These are phyloP conservation scores for Alternaria viburni DNA, from an alignment of 2,329 filamentous ascomycete genomes.

Conservation along the genomic window DNA sequence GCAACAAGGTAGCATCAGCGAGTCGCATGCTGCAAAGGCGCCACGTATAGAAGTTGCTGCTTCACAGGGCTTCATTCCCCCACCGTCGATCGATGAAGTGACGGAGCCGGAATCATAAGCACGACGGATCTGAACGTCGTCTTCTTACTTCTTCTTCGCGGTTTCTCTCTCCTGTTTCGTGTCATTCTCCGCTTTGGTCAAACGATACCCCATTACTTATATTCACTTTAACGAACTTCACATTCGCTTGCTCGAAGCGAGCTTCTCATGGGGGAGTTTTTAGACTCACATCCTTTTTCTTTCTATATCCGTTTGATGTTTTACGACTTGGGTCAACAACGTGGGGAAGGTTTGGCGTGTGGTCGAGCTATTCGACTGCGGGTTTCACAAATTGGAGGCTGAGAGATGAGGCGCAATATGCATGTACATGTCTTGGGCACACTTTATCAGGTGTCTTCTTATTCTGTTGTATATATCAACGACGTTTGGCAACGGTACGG, in stretches of 20 bases:
- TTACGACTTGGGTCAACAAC: not conserved
- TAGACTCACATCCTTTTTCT: constrained; percentile 2
- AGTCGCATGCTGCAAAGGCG: constrained; percentile 46
- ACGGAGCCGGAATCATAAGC: constrained; percentile 40
- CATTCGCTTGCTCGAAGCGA: constrained; percentile 3
- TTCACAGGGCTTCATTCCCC: constrained; percentile 47
- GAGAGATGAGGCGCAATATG: not conserved
- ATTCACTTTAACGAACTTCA: constrained; percentile 10
- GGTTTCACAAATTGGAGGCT: not conserved
- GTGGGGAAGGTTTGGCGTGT: not conserved
- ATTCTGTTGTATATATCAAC: not conserved
- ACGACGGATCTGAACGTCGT: not conserved
- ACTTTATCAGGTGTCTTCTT: not conserved
- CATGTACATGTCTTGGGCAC: not conserved
- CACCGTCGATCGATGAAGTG: constrained; percentile 56
- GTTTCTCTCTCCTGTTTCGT: constrained; percentile 7
- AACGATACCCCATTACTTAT: constrained; percentile 21
- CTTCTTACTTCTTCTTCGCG: not conserved
- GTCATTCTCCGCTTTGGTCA: constrained; percentile 14
- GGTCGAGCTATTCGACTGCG: not conserved
- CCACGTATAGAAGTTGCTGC: constrained; percentile 40
- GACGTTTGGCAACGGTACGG: not conserved
- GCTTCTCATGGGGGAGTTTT: not conserved
- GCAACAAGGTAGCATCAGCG: constrained; percentile 24
- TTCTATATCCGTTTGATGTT: not conserved